Conservation (phyloP, 129 eudicot genomes). For the Chrysanthemum lavandulifolium region DNA sequence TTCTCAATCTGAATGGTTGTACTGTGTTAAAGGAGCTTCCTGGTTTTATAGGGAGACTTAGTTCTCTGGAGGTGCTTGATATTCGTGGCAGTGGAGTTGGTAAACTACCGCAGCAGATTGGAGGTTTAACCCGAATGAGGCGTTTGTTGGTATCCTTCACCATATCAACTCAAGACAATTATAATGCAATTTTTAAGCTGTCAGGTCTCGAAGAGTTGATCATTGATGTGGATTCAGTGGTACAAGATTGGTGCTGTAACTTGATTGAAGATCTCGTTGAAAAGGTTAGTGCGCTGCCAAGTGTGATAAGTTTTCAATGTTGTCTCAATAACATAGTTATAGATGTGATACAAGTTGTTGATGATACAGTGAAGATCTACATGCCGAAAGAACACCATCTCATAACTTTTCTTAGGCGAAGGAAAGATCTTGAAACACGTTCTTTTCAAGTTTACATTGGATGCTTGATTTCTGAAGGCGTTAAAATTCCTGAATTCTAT, state of each 20-base stretch:
- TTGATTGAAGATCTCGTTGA: slow-evolving; percentile 31
- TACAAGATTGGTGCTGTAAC: slow-evolving; percentile 18
- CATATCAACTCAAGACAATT: slow-evolving; percentile 30
- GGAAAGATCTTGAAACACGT: slow-evolving; percentile 12
- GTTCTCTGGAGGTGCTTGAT: slow-evolving; percentile 33
- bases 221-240: slow-evolving; percentile 28
- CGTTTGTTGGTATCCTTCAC: slow-evolving; percentile 33
- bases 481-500: slow-evolving; percentile 21
- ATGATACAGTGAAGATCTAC: slow-evolving; percentile 25
- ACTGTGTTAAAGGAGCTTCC: slow-evolving; percentile 23
- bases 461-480: slow-evolving; percentile 21
- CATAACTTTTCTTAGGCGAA: slow-evolving; percentile 18
- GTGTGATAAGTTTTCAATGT: slow-evolving; percentile 23
- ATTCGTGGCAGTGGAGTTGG: slow-evolving; percentile 27
- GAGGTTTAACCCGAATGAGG: slow-evolving; percentile 18
- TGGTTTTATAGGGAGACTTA: slow-evolving; percentile 23
- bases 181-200: slow-evolving; percentile 22
- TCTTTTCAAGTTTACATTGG: slow-evolving; percentile 36
- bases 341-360: slow-evolving; percentile 33
- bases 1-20: slow-evolving; percentile 26
- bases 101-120: slow-evolving; percentile 22
- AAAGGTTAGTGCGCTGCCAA: slow-evolving; percentile 18
- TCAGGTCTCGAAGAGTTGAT: slow-evolving; percentile 33
- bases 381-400: slow-evolving; percentile 25
- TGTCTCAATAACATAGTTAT: slow-evolving; percentile 20